Conservation (phyloP, 805 yeast genomes). For the Lachancea quebecensis region DNA sequence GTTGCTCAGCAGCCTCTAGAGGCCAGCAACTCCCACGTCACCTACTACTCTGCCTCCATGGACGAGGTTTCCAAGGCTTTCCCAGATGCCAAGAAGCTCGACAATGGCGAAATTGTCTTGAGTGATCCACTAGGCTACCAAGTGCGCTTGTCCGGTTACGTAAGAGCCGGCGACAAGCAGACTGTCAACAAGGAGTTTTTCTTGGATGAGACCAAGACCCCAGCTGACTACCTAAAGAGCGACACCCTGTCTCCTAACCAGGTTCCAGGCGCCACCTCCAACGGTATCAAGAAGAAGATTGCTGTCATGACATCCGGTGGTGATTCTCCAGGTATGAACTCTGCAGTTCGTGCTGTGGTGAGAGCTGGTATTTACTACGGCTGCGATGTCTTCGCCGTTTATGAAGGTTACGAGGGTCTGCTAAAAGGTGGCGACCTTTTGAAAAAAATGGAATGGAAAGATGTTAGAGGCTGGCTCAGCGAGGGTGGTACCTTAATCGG, state of each 20-base stretch:
- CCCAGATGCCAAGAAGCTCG: constrained; percentile 19
- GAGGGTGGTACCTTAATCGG: constrained; percentile 96
- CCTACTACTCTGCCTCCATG: constrained; percentile 38
- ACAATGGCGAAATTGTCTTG: constrained; percentile 22
- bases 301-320: constrained; percentile 99
- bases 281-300: constrained; percentile 36
- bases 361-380: constrained; percentile 82
- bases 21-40: constrained; percentile 18
- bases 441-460: constrained; percentile 82
- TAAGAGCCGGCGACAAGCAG: constrained; percentile 33
- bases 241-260: neutral
- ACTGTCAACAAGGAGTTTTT: constrained; percentile 24
- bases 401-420: constrained; percentile 93
- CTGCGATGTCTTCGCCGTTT: constrained; percentile 86
- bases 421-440: constrained; percentile 78
- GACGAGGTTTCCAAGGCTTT: constrained; percentile 22
- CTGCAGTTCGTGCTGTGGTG: constrained; percentile 91
- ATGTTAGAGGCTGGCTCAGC: constrained; percentile 88
- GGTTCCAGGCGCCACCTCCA: neutral
- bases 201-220: constrained; percentile 12
- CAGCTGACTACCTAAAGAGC: constrained; percentile 5
- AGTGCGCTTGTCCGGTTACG: constrained; percentile 47
- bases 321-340: constrained; percentile 98
- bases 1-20: constrained; percentile 31
- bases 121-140: constrained; percentile 62